These are phyloP conservation scores for Spathaspora passalidarum DNA, from an alignment of 805 yeast species.

Conservation along the genomic window DNA sequence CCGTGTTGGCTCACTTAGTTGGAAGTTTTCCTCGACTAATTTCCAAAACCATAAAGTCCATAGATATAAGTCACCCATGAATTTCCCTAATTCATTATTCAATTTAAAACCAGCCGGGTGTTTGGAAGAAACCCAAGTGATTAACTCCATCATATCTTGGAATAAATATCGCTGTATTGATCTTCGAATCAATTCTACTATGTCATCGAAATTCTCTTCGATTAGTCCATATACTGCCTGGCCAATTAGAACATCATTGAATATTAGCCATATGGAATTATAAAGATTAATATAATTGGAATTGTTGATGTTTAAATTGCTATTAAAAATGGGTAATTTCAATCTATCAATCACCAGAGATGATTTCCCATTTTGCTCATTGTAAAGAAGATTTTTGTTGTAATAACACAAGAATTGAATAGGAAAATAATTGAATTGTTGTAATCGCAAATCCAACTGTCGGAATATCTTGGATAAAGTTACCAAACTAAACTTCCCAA, in stretches of 20 bases:
- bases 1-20: conserved; percentile 8
- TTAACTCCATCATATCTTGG: conserved; percentile 43
- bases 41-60: conserved; percentile 82
- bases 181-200: conserved; percentile 21
- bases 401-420: conserved; percentile 65
- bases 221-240: conserved; percentile 47
- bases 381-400: conserved; percentile 39
- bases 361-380: conserved; percentile 17
- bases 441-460: conserved; percentile 75
- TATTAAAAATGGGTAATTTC: conserved; percentile 33
- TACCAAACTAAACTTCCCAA: conserved; percentile 25
- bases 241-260: conserved; percentile 81
- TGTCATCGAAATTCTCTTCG: conserved; percentile 28
- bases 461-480: conserved; percentile 61
- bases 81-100: conserved; percentile 79
- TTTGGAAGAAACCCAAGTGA: conserved; percentile 68
- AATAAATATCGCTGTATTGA: conserved; percentile 40
- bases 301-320: conserved; percentile 36
- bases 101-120: conserved; percentile 94
- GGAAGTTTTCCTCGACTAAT: conserved; percentile 1
- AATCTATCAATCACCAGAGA: conserved; percentile 44
- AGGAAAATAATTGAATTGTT: conserved; percentile 77
- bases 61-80: conserved; percentile 79
- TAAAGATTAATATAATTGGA: conserved; percentile 71
- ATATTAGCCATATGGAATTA: conserved; percentile 83